These are phyloP conservation scores for Solanum bulbocastanum DNA, from an alignment of 257 asterid genomes.

Conservation along the genomic window DNA sequence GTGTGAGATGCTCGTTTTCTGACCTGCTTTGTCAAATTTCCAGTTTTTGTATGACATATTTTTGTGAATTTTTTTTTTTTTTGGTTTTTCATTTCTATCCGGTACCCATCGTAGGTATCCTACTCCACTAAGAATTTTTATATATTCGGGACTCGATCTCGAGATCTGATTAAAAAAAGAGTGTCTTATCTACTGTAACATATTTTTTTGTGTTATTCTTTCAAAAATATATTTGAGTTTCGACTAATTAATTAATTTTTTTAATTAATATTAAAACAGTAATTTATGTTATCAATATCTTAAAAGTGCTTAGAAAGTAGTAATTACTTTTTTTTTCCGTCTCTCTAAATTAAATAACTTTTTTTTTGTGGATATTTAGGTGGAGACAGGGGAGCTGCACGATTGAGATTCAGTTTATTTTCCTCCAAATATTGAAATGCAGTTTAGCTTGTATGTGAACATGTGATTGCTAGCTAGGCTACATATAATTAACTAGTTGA, in stretches of 20 bases:
- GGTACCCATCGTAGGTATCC: too few species aligned
- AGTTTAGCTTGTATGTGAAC: neutral
- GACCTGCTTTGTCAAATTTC: neutral
- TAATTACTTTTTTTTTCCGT: neutral
- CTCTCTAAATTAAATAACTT: neutral
- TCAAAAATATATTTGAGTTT: too few species aligned
- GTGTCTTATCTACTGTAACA: too few species aligned
- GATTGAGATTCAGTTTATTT: neutral
- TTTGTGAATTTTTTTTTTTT: too few species aligned
- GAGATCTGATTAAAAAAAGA: too few species aligned
- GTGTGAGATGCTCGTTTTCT: neutral
- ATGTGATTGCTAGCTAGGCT: neutral
- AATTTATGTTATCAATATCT: neutral
- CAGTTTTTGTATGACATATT: neutral
- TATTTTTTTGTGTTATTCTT: too few species aligned
- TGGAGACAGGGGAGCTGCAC: neutral
- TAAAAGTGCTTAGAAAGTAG: neutral
- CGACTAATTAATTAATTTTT: neutral
- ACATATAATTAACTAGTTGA: neutral
- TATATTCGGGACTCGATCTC: fast-evolving
- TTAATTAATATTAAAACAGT: neutral
- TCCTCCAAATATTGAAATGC: neutral
- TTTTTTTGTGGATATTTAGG: neutral
- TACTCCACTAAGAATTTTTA: too few species aligned
- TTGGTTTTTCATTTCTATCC: too few species aligned